These are phyloP conservation scores for Castanospermum australe DNA, from an alignment of 306 rosid genomes.

Conservation along the genomic window DNA sequence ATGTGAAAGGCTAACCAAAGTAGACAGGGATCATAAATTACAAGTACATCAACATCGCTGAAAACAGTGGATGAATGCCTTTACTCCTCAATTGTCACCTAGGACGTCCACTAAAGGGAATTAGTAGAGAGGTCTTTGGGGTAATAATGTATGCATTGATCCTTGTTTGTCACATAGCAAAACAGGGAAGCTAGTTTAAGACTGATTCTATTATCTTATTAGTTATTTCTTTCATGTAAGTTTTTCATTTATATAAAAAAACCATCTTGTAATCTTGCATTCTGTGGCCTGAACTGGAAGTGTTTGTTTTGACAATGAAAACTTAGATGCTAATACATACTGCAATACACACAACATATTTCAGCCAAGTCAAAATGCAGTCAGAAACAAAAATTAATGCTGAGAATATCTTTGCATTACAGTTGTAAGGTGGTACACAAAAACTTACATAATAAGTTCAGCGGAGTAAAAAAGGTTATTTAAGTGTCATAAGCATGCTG, in stretches of 20 bases:
- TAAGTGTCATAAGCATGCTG: not conserved
- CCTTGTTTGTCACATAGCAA: not conserved
- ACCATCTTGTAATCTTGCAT: not conserved
- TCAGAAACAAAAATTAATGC: not conserved
- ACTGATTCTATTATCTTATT: not conserved
- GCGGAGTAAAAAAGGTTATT: not conserved
- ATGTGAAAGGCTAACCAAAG: not conserved
- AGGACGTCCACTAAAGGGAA: not conserved
- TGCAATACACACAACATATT: not conserved
- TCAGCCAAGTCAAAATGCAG: slow-evolving; percentile 1
- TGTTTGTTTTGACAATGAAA: not conserved
- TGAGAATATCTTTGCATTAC: not conserved
- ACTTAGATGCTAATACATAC: not conserved
- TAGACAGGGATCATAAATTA: slow-evolving; percentile 1
- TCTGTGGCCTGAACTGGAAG: not conserved
- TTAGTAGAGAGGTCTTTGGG: not conserved
- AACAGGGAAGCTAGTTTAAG: slow-evolving; percentile 1
- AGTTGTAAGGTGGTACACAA: not conserved
- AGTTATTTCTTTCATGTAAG: not conserved
- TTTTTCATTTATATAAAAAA: not conserved
- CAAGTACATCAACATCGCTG: not conserved
- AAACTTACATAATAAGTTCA: not conserved
- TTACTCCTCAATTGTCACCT: not conserved
- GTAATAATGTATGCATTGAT: not conserved
- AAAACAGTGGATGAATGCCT: not conserved